Conservation (phyloP, 345 rosid species). For the Pelargonium nanum region DNA sequence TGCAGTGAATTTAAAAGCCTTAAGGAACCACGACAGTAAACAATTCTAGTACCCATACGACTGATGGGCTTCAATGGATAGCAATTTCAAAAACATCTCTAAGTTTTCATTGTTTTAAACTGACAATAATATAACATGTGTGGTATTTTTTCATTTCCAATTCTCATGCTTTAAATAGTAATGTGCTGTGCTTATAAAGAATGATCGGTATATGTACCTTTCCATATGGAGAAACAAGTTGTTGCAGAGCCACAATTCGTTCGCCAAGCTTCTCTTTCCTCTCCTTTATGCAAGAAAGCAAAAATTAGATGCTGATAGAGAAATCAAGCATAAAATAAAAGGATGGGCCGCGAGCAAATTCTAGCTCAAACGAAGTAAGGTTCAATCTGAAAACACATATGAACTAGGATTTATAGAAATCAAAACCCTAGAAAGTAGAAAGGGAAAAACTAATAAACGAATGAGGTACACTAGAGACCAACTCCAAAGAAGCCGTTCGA, state of each 20-base stretch:
- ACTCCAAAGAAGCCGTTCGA: no score
- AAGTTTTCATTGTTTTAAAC: not conserved
- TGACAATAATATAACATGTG: not conserved
- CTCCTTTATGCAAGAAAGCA: slow-evolving; percentile 34
- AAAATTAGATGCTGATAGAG: not conserved
- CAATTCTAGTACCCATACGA: no score
- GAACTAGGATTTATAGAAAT: not conserved
- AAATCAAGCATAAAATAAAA: not conserved
- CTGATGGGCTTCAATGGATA: not conserved
- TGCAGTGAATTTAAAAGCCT: slow-evolving; percentile 21
- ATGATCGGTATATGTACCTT: slow-evolving; percentile 40
- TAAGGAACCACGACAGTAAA: not conserved
- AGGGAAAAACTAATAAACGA: no score
- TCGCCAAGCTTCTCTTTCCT: slow-evolving; percentile 87
- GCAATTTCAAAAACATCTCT: not conserved
- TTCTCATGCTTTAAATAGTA: not conserved
- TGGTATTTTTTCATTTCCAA: not conserved
- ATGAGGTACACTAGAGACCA: no score
- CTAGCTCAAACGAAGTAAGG: no score
- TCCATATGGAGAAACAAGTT: slow-evolving; percentile 92
- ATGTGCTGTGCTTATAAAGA: slow-evolving; percentile 1
- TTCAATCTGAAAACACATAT: not conserved
- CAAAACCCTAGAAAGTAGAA: not conserved
- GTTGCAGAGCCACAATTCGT: slow-evolving; percentile 75
- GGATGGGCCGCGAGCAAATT: no score